A percentile compares a stretch with the other conserved stretches of the same genome.
Conservation (phyloP, 2,329 filamentous ascomycete genomes). For the Aspergillus transmontanensis region DNA sequence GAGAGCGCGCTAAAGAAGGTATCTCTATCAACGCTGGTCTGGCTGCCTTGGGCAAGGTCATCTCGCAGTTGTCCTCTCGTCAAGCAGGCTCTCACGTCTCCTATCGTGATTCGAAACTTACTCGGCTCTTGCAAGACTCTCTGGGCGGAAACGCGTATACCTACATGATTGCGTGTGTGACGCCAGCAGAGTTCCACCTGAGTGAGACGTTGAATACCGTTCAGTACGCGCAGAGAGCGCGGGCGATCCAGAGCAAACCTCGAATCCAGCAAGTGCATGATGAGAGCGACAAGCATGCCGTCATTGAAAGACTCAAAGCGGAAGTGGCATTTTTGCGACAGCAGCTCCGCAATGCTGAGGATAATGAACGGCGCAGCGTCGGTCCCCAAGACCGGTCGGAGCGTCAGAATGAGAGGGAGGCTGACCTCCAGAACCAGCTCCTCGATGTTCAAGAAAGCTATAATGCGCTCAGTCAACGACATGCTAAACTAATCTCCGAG, state of each 20-base stretch:
- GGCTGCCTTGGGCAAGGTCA: conserved; percentile 94
- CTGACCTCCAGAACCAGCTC: conserved; percentile 89
- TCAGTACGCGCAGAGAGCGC: conserved; percentile 92
- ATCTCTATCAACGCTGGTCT: conserved; percentile 98
- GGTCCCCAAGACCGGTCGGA: conserved; percentile 71
- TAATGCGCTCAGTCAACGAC: conserved; percentile 82
- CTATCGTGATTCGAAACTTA: conserved; percentile 97
- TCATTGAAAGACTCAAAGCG: conserved; percentile 90
- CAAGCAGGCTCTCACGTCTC: conserved; percentile 88
- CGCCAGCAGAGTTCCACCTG: conserved; percentile 92
- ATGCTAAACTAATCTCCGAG: conserved; percentile 93
- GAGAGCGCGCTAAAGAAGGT: conserved; percentile 90
- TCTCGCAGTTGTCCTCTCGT: conserved; percentile 92
- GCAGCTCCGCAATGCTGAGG: conserved; percentile 84
- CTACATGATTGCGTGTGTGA: conserved; percentile 99
- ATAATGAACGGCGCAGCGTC: conserved; percentile 59
- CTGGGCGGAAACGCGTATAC: conserved; percentile 96
- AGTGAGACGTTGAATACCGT: conserved; percentile 98
- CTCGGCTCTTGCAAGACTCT: conserved; percentile 91
- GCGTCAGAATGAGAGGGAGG: conserved; percentile 79
- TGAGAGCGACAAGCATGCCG: conserved; percentile 88
- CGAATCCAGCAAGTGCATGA: conserved; percentile 88
- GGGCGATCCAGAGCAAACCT: conserved; percentile 96
- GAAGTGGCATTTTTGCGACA: conserved; percentile 93
- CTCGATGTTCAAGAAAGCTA: conserved; percentile 95